Conservation (phyloP, 2,329 filamentous ascomycete species). For the Microsporum canis region DNA sequence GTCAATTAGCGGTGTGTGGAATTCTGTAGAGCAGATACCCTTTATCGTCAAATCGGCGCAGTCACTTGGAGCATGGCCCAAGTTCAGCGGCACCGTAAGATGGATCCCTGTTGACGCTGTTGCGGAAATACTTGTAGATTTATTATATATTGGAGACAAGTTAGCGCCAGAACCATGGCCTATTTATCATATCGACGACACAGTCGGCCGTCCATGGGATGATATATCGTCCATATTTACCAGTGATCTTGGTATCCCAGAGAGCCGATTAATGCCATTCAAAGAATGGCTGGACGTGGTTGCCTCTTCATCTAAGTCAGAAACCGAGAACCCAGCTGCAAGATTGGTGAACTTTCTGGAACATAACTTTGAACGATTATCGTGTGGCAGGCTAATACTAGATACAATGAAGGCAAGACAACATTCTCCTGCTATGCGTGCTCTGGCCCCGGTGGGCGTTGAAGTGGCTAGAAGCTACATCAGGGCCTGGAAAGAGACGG, state of each 20-base stretch:
- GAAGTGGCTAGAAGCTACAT: conserved; percentile 26
- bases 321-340: conserved; percentile 22
- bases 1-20: conserved; percentile 43
- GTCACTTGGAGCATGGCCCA: conserved; percentile 33
- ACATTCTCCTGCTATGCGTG: conserved; percentile 29
- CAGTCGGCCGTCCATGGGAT: conserved; percentile 32
- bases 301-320: conserved; percentile 21
- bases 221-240: conserved; percentile 28
- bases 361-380: conserved; percentile 32
- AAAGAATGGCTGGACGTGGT: conserved; percentile 18
- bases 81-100: conserved; percentile 9
- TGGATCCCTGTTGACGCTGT: conserved; percentile 38
- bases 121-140: conserved; percentile 25
- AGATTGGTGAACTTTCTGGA: conserved; percentile 24
- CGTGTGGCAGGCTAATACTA: conserved; percentile 35
- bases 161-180: conserved; percentile 15
- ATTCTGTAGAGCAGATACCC: conserved; percentile 40
- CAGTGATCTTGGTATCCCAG: conserved; percentile 22
- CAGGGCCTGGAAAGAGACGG: conserved; percentile 24
- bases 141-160: conserved; percentile 13
- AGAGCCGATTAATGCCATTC: neutral
- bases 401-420: conserved; percentile 25
- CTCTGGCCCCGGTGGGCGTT: conserved; percentile 23
- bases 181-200: conserved; percentile 39
- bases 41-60: conserved; percentile 43